Percentiles rank a stretch among this genome's conserved stretches.
These are phyloP conservation scores for Penicillium sp. DNA, from an alignment of 2,329 filamentous ascomycete species.

Conservation along the genomic window DNA sequence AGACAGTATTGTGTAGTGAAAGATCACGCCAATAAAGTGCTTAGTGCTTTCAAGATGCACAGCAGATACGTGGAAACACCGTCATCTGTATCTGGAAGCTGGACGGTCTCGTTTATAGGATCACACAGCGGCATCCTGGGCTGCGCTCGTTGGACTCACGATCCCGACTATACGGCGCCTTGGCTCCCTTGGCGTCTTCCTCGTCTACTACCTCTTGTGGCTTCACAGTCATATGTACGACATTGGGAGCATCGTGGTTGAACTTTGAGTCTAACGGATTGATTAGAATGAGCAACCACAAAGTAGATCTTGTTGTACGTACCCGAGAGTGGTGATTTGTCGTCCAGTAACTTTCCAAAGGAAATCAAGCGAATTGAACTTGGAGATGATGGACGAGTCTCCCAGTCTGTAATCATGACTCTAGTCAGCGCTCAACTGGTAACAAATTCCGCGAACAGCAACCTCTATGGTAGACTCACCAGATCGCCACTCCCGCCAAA, in stretches of 20 bases:
- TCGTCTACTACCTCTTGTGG: conserved; percentile 81
- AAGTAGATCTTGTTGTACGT: conserved; percentile 34
- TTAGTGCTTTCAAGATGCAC: background rate
- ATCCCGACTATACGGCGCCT: conserved; percentile 50
- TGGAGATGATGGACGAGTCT: conserved; percentile 77
- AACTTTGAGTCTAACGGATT: conserved; percentile 68
- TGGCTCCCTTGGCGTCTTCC: conserved; percentile 68
- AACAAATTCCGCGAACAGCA: background rate
- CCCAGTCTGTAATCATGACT: conserved; percentile 71
- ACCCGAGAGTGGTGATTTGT: conserved; percentile 84
- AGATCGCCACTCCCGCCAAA: conserved; percentile 85
- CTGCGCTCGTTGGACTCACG: conserved; percentile 56
- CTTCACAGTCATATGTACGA: conserved; percentile 92
- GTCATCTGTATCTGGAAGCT: background rate
- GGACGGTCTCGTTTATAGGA: conserved; percentile 47
- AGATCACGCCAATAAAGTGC: too few relatives aligned
- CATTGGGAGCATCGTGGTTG: conserved; percentile 69
- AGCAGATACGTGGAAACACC: background rate
- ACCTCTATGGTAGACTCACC: conserved; percentile 44
- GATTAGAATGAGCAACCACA: conserved; percentile 3
- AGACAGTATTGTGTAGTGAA: too few relatives aligned
- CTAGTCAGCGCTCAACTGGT: background rate
- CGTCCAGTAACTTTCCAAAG: conserved; percentile 85
- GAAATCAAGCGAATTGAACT: conserved; percentile 88
- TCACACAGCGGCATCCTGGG: conserved; percentile 63